Evolutionary conservation across 345 rosid genomes (phyloP), one percentile per base, ranked within the genome.

Genomic region (Anacardium occidentale): DNA sequence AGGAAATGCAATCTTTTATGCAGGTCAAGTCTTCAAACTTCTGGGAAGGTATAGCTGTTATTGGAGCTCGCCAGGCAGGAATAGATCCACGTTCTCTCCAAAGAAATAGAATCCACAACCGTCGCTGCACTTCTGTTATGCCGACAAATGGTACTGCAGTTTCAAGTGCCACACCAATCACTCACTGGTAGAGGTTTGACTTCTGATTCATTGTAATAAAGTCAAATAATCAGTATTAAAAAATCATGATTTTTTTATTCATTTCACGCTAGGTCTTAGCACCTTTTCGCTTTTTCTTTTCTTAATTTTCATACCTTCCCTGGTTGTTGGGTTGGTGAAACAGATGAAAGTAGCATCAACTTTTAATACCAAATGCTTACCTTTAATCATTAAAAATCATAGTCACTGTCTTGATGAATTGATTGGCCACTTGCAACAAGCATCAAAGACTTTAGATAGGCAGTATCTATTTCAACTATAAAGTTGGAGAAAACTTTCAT

Each of bases 41-140:
- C 51, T 88, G 92, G 90, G 92, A 86, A 80, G 92, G 90, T 1
- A 75, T 86, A 21, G 92, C 90, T 47, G 84, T 88, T 64, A 73
- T 88, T 65, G 87, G 88, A 55, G 88, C 88, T 70, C 88, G 86
- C 37, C 84, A 84, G 81, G 87, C 90, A 11, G 90, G 92, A 12
- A 75, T 88, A 60, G 80, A 81, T 74, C 88, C 92, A 18, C 21
- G 68, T 67, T 83, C 88, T 63, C 81, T 88, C 45, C 71, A 87
- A 54, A 79, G 85, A 74, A 74, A 86, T 76, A 72, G 77, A 64
- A 71, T 86, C 4, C 68, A 74, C 45, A 84, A 78, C 72, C 74
- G 84, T 56, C 78, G 22, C 21, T 57, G 69, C 40, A 52, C 69
- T 48, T 56, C 75, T 1, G n/a, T 42, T 56, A n/a, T 26, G 9